Evolutionary conservation across 495 filamentous ascomycete species (phyloP).

Genomic region (Daldinia concentrica): DNA sequence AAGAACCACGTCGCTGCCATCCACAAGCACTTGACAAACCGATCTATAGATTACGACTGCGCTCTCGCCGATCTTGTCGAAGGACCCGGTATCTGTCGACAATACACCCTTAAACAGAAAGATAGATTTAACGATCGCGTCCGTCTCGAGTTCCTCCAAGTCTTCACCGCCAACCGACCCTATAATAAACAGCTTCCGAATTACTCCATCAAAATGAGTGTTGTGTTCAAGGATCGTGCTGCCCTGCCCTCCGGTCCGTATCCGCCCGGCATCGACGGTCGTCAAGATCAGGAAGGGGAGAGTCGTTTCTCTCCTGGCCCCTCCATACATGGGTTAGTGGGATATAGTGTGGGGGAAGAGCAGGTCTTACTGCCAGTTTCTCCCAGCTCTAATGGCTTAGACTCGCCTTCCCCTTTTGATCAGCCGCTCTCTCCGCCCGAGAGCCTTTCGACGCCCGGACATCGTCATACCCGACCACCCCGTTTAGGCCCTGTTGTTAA

Average conservation of each 20-base stretch:
- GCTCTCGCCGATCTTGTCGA: constrained; percentile 4
- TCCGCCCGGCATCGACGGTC: constrained; percentile 36
- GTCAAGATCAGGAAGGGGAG: constrained; percentile 19
- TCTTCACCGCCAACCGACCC: constrained; percentile 24
- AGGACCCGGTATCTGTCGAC: constrained; percentile 29
- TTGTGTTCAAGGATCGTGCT: constrained; percentile 52
- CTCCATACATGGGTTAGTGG: constrained; percentile 15
- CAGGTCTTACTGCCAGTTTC: constrained; percentile 29
- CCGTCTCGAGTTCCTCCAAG: constrained; percentile 35
- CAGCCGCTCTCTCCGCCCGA: constrained; percentile 23
- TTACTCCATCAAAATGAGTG: constrained; percentile 52
- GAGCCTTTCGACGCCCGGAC: constrained; percentile 1
- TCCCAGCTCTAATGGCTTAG: constrained; percentile 26
- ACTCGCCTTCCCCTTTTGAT: constrained; percentile 8
- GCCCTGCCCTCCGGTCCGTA: constrained; percentile 51
- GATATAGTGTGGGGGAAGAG: constrained; percentile 13
- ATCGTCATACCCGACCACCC: constrained; percentile 14
- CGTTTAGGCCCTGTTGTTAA: constrained; percentile 61
- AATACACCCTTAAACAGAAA: constrained; percentile 26
- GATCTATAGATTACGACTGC: constrained; percentile 21
- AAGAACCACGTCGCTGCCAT: constrained; percentile 24
- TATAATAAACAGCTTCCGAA: constrained; percentile 31
- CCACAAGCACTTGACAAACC: constrained; percentile 17
- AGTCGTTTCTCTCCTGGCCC: constrained; percentile 5
- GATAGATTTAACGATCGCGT: constrained; percentile 34